Percentiles rank a stretch among this genome's conserved stretches.
Conservation (phyloP, 495 filamentous ascomycete species). For the Aspergillus egyptiacus region DNA sequence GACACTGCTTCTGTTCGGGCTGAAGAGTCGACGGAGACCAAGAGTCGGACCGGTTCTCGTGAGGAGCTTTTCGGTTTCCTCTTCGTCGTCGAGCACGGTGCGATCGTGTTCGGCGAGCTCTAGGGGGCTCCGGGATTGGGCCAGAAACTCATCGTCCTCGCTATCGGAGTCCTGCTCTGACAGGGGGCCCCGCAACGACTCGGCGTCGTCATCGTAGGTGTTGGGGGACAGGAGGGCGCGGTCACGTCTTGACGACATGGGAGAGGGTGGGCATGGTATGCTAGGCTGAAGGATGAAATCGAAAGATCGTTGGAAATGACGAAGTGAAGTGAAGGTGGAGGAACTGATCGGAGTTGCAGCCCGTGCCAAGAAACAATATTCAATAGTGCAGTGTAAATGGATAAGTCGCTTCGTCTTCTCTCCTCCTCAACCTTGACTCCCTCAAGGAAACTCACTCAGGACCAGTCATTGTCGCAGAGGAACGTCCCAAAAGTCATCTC, state of each 20-base stretch:
- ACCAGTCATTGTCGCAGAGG: no score
- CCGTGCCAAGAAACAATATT: no score
- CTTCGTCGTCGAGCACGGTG: constrained; percentile 78
- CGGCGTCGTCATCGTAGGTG: constrained; percentile 62
- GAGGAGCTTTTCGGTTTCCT: constrained; percentile 77
- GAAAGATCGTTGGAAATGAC: not conserved
- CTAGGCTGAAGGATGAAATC: no score
- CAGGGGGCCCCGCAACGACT: constrained; percentile 53
- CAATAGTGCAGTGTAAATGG: no score
- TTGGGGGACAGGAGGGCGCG: constrained; percentile 54
- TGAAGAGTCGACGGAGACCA: constrained; percentile 47
- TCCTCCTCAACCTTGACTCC: no score
- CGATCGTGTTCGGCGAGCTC: constrained; percentile 68
- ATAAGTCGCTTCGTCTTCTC: no score
- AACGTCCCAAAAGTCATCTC: no score
- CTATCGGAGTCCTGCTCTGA: constrained; percentile 72
- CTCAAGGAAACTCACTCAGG: no score
- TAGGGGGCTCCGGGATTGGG: constrained; percentile 57
- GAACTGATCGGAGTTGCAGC: no score
- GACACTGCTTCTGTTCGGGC: constrained; percentile 34
- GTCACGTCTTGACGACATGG: constrained; percentile 28
- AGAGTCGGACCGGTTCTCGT: constrained; percentile 44
- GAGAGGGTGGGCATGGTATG: constrained; percentile 2
- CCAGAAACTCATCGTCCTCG: constrained; percentile 65
- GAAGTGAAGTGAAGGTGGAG: not conserved